Conservation (phyloP, 2,329 filamentous ascomycete genomes). For the Botryotinia narcissicola region DNA sequence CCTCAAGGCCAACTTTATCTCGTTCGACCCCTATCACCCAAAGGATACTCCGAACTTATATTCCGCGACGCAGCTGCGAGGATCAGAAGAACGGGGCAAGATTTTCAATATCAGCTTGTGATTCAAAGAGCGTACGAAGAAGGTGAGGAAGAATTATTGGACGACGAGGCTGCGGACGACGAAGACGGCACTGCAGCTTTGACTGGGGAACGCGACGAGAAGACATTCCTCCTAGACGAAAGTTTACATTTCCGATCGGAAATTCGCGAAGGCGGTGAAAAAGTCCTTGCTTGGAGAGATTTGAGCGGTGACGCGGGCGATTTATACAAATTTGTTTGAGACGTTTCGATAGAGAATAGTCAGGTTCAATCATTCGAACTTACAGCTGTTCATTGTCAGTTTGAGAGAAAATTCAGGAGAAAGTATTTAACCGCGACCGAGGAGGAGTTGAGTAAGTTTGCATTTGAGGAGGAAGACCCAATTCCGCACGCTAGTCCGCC, state of each 20-base stretch:
- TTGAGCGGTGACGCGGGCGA: slow-evolving; percentile 90
- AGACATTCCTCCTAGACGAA: slow-evolving; percentile 94
- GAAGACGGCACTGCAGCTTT: slow-evolving; percentile 67
- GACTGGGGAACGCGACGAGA: slow-evolving; percentile 85
- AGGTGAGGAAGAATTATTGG: slow-evolving; percentile 87
- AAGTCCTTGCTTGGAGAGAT: slow-evolving; percentile 91
- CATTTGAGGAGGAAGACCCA: slow-evolving; percentile 65
- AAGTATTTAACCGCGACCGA: slow-evolving; percentile 77
- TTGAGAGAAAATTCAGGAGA: slow-evolving; percentile 90
- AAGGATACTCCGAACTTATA: slow-evolving; percentile 97
- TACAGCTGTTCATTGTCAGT: slow-evolving; percentile 88
- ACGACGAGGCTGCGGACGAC: slow-evolving; percentile 85
- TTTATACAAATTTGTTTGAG: slow-evolving; percentile 97
- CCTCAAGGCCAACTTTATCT: slow-evolving; percentile 96
- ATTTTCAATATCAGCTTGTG: slow-evolving; percentile 96
- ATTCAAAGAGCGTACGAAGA: slow-evolving; percentile 96
- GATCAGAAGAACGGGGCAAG: slow-evolving; percentile 88
- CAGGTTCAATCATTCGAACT: slow-evolving; percentile 79
- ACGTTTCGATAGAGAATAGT: slow-evolving; percentile 64
- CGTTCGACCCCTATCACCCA: slow-evolving; percentile 89
- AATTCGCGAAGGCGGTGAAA: slow-evolving; percentile 74
- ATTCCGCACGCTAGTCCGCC: slow-evolving; percentile 61
- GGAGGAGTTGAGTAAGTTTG: slow-evolving; percentile 76
- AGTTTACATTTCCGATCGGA: slow-evolving; percentile 83
- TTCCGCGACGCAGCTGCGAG: slow-evolving; percentile 95